Percentiles rank a stretch among this genome's conserved stretches.
phyloP scores from a whole-genome alignment of 1,284 basidiomycete species.

The Ganoderma boninense region DNA sequence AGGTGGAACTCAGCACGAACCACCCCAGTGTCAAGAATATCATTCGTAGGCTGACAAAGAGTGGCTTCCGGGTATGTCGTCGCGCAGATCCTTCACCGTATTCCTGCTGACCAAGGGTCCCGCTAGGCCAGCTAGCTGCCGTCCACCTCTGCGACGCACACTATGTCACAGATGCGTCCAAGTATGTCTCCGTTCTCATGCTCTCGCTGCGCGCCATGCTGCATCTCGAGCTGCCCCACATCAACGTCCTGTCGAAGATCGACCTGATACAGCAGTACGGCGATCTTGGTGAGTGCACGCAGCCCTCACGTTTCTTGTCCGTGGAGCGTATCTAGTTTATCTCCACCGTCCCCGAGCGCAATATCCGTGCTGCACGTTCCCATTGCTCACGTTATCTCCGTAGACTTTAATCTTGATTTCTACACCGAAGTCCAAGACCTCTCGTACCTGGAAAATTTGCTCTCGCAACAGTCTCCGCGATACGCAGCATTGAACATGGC shows the following conservation, averaged over 20 bases:
- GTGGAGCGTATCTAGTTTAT: constrained; percentile 5
- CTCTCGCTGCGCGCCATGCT: constrained; percentile 96
- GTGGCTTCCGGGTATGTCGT: constrained; percentile 83
- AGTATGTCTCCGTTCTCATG: constrained; percentile 94
- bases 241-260: constrained; percentile 97
- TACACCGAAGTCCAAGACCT: constrained; percentile 99
- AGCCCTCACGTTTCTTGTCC: constrained; percentile 4
- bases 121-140: constrained; percentile 77
- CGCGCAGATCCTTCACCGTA: constrained; percentile 12
- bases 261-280: constrained; percentile 91
- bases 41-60: constrained; percentile 75
- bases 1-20: constrained; percentile 97
- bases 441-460: constrained; percentile 83
- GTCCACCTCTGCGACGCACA: constrained; percentile 97
- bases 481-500: constrained; percentile 87
- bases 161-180: constrained; percentile 95
- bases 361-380: constrained; percentile 10
- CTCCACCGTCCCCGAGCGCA: constrained; percentile 1
- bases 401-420: constrained; percentile 97
- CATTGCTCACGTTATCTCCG: constrained; percentile 13
- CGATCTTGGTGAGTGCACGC: constrained; percentile 73
- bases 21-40: constrained; percentile 90
- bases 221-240: constrained; percentile 96
- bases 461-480: constrained; percentile 71
- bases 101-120: constrained; percentile 36